A percentile compares a stretch with the other conserved stretches of the same genome.
Evolutionary conservation across 106 monocot species (phyloP).

Genomic region (Chionographis japonica): DNA sequence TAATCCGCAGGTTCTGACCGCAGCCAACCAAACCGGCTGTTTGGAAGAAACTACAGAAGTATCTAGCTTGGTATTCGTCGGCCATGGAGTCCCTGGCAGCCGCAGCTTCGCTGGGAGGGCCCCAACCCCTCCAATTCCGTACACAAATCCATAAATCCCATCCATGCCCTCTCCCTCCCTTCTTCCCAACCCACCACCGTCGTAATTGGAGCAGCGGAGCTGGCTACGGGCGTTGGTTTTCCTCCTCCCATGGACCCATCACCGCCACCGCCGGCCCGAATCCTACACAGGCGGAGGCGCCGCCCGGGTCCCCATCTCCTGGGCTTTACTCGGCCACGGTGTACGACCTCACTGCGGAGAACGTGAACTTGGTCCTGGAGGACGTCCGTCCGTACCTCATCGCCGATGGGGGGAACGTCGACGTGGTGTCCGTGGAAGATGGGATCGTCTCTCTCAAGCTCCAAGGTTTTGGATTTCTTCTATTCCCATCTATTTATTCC

Average conservation of each 20-base stretch:
- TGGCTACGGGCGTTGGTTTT: background rate
- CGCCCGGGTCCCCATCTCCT: slow-evolving; percentile 15
- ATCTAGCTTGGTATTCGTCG: background rate
- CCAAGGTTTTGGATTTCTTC: slow-evolving; percentile 44
- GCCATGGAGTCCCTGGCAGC: slow-evolving; percentile 10
- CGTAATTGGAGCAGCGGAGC: too few species aligned
- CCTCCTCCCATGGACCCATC: background rate
- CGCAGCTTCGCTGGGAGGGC: background rate
- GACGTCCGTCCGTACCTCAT: slow-evolving; percentile 91
- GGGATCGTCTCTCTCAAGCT: slow-evolving; percentile 83
- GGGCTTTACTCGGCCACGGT: slow-evolving; percentile 61
- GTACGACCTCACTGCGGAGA: slow-evolving; percentile 71
- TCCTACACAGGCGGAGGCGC: slow-evolving; percentile 9
- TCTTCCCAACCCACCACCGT: background rate
- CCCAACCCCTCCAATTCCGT: background rate
- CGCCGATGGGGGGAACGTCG: slow-evolving; percentile 86
- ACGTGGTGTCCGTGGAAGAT: slow-evolving; percentile 81
- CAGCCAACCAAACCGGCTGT: too few species aligned
- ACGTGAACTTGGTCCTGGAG: slow-evolving; percentile 84
- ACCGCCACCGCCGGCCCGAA: background rate
- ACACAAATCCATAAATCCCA: slow-evolving; percentile 8
- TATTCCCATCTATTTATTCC: background rate
- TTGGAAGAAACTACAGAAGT: too few species aligned
- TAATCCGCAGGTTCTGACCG: too few species aligned
- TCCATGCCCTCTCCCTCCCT: slow-evolving; percentile 1